Percentiles rank a stretch among this genome's conserved stretches.
These are phyloP conservation scores for Vitis hybrid DNA, from an alignment of 177 flowering plant species.

Conservation along the genomic window DNA sequence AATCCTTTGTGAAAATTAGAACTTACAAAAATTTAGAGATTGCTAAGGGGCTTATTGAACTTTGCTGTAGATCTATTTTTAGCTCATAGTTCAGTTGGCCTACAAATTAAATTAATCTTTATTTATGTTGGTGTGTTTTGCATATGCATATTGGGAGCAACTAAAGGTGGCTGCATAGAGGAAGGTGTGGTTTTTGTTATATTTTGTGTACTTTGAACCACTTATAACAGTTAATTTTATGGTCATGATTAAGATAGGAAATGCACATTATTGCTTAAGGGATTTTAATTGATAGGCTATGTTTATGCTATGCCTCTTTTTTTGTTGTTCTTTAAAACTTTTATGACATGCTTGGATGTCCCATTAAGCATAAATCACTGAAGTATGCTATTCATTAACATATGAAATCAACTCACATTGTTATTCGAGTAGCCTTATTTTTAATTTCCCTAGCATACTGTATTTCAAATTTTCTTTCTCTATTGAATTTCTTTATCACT, in stretches of 20 bases:
- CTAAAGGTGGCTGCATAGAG: conserved; percentile 52
- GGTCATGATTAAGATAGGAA: background rate
- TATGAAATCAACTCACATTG: too few species aligned
- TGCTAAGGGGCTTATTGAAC: too few species aligned
- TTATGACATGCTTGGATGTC: background rate
- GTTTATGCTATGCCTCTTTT: background rate
- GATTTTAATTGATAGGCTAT: background rate
- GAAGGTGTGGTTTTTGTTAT: conserved; percentile 39
- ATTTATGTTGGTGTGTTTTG: background rate
- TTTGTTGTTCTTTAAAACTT: background rate
- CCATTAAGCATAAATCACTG: too few species aligned
- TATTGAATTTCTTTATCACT: too few species aligned
- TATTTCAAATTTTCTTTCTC: too few species aligned
- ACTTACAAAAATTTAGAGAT: too few species aligned
- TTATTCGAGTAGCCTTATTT: too few species aligned
- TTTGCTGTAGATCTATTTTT: too few species aligned
- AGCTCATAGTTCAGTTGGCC: too few species aligned
- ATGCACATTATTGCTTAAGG: background rate
- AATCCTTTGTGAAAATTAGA: too few species aligned
- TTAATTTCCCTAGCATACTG: too few species aligned
- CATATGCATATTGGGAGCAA: conserved; percentile 67
- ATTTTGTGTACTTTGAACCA: background rate
- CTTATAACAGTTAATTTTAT: background rate
- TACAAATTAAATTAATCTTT: background rate
- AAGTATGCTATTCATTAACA: too few species aligned